Conservation (phyloP, 768 basidiomycete species). For the Sutorius australiensis region DNA sequence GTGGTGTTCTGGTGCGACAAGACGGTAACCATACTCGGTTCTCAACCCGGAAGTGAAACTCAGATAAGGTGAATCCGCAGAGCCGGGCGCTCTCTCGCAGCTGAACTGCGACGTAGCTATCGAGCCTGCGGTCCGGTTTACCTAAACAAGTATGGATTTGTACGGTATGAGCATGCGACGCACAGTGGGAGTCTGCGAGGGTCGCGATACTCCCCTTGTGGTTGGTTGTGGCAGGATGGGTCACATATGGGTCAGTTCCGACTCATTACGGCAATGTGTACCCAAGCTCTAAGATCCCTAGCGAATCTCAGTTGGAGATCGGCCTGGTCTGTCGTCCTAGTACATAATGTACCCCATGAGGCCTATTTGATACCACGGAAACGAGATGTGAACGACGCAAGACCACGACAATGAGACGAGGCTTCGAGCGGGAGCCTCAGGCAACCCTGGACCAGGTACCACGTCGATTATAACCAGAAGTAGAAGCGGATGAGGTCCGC, state of each 20-base stretch:
- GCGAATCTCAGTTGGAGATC: conserved; percentile 26
- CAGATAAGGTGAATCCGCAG: conserved; percentile 17
- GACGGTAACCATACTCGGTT: conserved; percentile 17
- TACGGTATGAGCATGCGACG: not conserved
- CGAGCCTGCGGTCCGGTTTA: conserved; percentile 8
- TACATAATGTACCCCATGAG: conserved; percentile 15
- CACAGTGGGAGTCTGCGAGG: conserved; percentile 2
- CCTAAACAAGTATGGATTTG: conserved; percentile 3
- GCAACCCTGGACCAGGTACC: conserved; percentile 10
- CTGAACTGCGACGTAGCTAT: not conserved
- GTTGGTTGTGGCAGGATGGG: conserved; percentile 18
- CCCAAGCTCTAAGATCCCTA: conserved; percentile 19
- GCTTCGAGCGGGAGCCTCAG: not conserved
- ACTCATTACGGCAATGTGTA: conserved; percentile 27
- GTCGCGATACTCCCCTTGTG: conserved; percentile 6
- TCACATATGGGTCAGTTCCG: conserved; percentile 13
- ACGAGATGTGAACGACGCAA: not conserved
- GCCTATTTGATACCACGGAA: not conserved
- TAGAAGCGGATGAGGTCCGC: conserved; percentile 20
- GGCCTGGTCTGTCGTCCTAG: conserved; percentile 3
- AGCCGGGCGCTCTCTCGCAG: not conserved
- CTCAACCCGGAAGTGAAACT: conserved; percentile 10
- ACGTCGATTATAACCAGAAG: conserved; percentile 8
- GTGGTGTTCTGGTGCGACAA: conserved; percentile 16
- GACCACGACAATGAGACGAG: not conserved